Base-by-base conservation (phyloP, 345 rosid species). In the Salix suchowensis region DNA sequence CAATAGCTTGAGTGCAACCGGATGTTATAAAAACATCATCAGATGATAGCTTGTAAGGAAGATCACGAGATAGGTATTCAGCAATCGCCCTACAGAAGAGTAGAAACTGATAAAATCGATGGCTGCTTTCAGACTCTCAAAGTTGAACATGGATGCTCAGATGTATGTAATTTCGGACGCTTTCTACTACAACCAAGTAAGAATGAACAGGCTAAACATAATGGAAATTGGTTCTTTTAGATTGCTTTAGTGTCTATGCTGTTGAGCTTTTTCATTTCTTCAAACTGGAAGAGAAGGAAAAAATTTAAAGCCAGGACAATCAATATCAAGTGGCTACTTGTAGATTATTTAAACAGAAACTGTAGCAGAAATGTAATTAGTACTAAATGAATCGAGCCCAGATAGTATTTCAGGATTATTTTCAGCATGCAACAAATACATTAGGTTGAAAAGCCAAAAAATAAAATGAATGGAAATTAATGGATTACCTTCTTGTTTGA, bases 1-100 rank as follows among this genome's bases (percentile, higher is more conserved):
- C 99, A 12, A 95, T 95, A 0, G 97, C 98, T 86, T 95, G 98
- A 0, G 97, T 91, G 91, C 98, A 93, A 44, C 98, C 99, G 0
- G 96, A 93, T 24, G 98, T 95, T 37, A 93, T 44, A 72, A 93
- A 95, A 18, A 93, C 96, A 78, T 95, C 99, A 42, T 93, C 94
- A 1, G 85, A 48, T 58, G 94, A 84, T 65, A 95, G 81, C 77
- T 95, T 80, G 87, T 90, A 95, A 15, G 97, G 97, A 79, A 95
- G 92, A 84, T 93, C 94, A 16, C 79, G 77, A 7, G 97, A 89
- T 68, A 95, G 84, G 86, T 91, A 93, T 62, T 90, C 92, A 2
- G 97, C 92, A 19, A 93, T 84, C 44, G 98, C 94, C 83, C 98
- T 95, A 88, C 36, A 44, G 21, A 71, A 14, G 1, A 54, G 8